Evolutionary conservation across 225 moss, liverwort and hornwort genomes (phyloP).

Genomic region (Ulota crispa): DNA sequence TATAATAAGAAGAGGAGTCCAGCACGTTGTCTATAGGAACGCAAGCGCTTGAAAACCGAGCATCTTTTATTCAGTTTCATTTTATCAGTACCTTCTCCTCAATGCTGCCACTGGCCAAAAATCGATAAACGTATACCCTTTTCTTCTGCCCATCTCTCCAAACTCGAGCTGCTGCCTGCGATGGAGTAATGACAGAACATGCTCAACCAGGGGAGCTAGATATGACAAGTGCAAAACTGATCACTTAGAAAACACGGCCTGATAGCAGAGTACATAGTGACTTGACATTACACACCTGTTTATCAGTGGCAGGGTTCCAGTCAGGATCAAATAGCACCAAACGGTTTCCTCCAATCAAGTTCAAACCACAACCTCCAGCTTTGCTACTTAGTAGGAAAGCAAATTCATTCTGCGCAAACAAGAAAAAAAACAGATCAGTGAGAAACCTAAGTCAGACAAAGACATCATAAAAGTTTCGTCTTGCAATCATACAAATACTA

Average conservation of each 20-base stretch:
- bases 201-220: not conserved
- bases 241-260: not conserved
- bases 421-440: not conserved
- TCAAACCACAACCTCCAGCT: conserved; percentile 98
- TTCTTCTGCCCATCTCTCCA: conserved; percentile 99
- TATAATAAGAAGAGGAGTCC: not conserved
- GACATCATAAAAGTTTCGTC: not conserved
- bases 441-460: not conserved
- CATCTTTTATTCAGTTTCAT: not conserved
- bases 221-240: not conserved
- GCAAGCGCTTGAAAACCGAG: conserved; percentile 2
- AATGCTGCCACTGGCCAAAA: conserved; percentile 92
- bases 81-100: conserved; percentile 78
- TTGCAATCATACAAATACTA: not conserved
- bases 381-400: conserved; percentile 97
- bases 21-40: conserved; percentile 18
- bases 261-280: not conserved
- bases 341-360: conserved; percentile 94
- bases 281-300: conserved; percentile 60
- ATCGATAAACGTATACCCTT: conserved; percentile 89
- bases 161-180: conserved; percentile 90
- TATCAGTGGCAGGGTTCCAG: conserved; percentile 99
- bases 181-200: conserved; percentile 9
- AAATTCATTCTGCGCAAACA: conserved; percentile 78
- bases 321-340: conserved; percentile 98